A percentile compares a stretch with the other conserved stretches of the same genome.
These are phyloP conservation scores for Botrytis paeoniae DNA, from an alignment of 2,329 filamentous ascomycete genomes.

Conservation along the genomic window DNA sequence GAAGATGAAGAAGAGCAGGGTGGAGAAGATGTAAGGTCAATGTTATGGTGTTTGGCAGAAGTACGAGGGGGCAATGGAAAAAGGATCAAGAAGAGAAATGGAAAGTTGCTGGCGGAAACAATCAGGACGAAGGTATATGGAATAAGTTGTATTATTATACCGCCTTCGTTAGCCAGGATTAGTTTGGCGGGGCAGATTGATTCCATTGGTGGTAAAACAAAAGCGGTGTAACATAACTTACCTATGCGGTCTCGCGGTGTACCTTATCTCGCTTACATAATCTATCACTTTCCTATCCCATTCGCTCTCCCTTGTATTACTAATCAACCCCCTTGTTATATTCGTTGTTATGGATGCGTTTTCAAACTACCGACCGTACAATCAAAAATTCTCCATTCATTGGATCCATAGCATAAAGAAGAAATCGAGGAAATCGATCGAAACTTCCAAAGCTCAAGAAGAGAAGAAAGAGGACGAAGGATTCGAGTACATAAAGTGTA, in stretches of 20 bases:
- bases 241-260: not conserved
- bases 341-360: conserved; percentile 2
- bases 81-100: not conserved
- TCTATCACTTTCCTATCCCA: not conserved
- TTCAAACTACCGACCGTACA: not conserved
- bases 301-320: not conserved
- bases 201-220: not conserved
- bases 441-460: not conserved
- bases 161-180: not conserved
- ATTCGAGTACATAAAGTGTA: not conserved
- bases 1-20: not conserved
- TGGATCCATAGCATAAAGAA: not conserved
- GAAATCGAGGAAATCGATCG: not conserved
- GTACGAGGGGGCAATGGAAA: not conserved
- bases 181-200: not conserved
- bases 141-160: not conserved
- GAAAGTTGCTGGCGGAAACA: not conserved
- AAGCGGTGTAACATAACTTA: not conserved
- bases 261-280: not conserved
- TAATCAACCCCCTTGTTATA: not conserved
- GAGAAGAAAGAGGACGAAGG: not conserved
- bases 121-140: not conserved
- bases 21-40: not conserved
- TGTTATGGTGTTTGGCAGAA: not conserved
- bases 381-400: not conserved